Conservation (phyloP, 1,284 basidiomycete species). For the Puccinia novopanici region DNA sequence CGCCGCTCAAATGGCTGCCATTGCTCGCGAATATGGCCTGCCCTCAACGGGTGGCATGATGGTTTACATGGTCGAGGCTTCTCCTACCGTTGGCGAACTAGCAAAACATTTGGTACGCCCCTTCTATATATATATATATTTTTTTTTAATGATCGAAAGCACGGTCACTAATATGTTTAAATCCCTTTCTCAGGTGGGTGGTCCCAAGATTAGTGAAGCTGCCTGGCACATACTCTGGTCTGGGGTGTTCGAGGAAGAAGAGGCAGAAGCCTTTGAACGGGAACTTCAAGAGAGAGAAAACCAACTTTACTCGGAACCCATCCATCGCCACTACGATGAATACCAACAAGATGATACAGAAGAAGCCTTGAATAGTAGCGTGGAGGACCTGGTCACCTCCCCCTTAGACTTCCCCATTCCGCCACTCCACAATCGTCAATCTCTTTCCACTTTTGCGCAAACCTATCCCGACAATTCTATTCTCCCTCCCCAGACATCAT, state of each 20-base stretch:
- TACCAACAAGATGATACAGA: neutral
- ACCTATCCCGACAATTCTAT: neutral
- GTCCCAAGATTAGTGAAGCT: constrained; percentile 72
- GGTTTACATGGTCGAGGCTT: constrained; percentile 68
- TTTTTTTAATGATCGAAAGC: no score
- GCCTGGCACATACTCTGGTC: constrained; percentile 80
- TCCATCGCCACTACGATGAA: neutral
- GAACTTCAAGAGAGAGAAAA: constrained; percentile 59
- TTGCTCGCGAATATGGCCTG: constrained; percentile 80
- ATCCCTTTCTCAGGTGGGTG: constrained; percentile 63
- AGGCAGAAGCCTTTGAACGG: constrained; percentile 55
- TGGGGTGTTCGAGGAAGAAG: constrained; percentile 69
- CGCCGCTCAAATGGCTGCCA: constrained; percentile 72
- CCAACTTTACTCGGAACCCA: constrained; percentile 21
- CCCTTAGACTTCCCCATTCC: neutral
- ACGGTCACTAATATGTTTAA: no score
- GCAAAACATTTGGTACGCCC: constrained; percentile 27
- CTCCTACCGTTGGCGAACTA: constrained; percentile 3
- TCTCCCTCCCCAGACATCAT: neutral
- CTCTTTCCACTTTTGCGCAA: neutral
- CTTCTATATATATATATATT: neutral
- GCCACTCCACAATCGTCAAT: neutral
- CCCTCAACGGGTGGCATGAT: constrained; percentile 75
- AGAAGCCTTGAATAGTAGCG: neutral
- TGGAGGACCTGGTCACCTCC: neutral